Percentiles rank a stretch among this genome's conserved stretches.
phyloP scores from a whole-genome alignment of 129 eudicot species.

The Flaveria brownii region DNA sequence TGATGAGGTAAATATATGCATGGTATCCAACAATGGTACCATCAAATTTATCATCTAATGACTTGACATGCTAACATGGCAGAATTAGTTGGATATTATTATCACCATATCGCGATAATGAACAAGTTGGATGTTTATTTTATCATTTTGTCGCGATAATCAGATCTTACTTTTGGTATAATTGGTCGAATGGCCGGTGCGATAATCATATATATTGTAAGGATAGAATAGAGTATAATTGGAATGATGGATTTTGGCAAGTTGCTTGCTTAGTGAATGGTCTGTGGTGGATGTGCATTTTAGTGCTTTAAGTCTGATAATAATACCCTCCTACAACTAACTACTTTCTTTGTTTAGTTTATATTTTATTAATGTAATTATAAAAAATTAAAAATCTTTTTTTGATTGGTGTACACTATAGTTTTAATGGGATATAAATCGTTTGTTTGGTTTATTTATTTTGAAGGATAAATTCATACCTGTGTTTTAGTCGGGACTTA shows the following conservation, averaged over 20 bases:
- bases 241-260: neutral
- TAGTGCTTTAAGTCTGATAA: neutral
- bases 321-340: neutral
- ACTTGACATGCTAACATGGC: neutral
- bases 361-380: neutral
- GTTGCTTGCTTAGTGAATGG: neutral
- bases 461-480: too few species aligned
- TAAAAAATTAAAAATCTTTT: too few species aligned
- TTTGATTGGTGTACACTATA: too few species aligned
- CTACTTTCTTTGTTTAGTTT: neutral
- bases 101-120: neutral
- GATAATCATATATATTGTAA: neutral
- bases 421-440: too few species aligned
- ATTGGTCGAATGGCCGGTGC: neutral
- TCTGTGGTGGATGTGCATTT: slow-evolving; percentile 4
- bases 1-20: neutral
- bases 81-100: neutral
- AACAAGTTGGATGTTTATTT: neutral
- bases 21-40: slow-evolving; percentile 12
- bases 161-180: neutral
- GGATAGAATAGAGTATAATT: neutral
- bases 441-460: too few species aligned
- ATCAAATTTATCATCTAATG: neutral
- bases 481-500: too few species aligned
- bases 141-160: neutral